Evolutionary conservation across 208 protist species (phyloP).

Genomic region (Trypanosoma avium): DNA sequence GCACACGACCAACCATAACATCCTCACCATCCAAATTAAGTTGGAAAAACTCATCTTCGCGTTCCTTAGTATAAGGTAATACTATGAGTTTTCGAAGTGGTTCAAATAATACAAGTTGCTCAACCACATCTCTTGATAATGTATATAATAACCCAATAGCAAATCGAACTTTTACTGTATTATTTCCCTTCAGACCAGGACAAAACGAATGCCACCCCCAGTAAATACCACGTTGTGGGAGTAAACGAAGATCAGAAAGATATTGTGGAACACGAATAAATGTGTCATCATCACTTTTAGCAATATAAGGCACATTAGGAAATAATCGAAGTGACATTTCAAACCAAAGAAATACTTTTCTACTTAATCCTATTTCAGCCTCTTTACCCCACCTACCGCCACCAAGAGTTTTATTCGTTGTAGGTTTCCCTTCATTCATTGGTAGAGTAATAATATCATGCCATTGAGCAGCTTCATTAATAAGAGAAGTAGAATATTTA

Average conservation of each 20-base stretch:
- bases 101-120: background rate
- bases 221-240: conserved; percentile 16
- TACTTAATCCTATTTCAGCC: conserved; percentile 39
- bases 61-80: background rate
- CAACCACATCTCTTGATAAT: background rate
- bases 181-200: too few relatives aligned
- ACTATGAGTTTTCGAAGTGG: background rate
- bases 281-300: conserved; percentile 58
- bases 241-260: conserved; percentile 33
- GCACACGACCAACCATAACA: conserved; percentile 1
- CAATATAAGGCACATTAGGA: conserved; percentile 34
- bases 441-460: conserved; percentile 33
- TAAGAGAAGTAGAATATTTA: conserved; percentile 32
- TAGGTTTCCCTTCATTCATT: conserved; percentile 33
- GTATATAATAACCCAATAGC: background rate
- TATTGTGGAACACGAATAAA: conserved; percentile 59
- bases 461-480: conserved; percentile 35
- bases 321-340: conserved; percentile 39
- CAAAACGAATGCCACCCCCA: background rate
- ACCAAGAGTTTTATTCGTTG: conserved; percentile 20
- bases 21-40: background rate
- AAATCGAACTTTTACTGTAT: background rate
- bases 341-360: conserved; percentile 49
- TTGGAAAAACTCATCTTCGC: background rate
- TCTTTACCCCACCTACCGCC: conserved; percentile 29